Conservation (phyloP, 169 alveolate species). For the Eimeria falciformis region DNA sequence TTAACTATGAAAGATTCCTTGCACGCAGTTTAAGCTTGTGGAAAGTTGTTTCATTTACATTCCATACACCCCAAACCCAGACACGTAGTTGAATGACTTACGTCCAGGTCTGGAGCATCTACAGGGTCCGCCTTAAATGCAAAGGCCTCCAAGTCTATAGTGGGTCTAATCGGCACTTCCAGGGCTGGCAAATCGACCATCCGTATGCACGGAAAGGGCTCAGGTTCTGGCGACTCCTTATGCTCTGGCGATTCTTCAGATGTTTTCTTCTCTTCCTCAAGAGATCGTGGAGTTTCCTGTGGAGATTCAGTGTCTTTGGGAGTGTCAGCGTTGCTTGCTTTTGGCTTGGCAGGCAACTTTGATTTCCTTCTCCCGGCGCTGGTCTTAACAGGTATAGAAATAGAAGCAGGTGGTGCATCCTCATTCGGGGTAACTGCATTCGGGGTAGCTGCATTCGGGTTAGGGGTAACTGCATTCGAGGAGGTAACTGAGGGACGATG, state of each 20-base stretch:
- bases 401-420: neutral
- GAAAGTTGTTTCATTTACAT: too few species aligned
- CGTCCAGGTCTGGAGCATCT: constrained; percentile 24
- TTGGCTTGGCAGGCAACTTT: constrained; percentile 11
- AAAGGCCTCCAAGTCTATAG: neutral
- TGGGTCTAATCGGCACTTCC: constrained; percentile 40
- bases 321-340: neutral
- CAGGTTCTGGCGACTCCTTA: constrained; percentile 6
- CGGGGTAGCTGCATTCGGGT: too few species aligned
- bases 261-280: neutral
- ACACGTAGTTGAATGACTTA: constrained; percentile 9
- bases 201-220: constrained; percentile 44
- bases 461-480: too few species aligned
- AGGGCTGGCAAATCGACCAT: constrained; percentile 45
- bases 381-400: neutral
- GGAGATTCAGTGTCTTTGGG: neutral
- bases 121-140: constrained; percentile 13
- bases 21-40: neutral
- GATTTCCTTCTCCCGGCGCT: constrained; percentile 12
- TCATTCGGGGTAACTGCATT: neutral
- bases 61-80: too few species aligned
- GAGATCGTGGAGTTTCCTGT: neutral
- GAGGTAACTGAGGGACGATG: constrained; percentile 12
- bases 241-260: neutral
- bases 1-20: neutral